These are phyloP conservation scores for Anisodus tanguticus DNA, from an alignment of 257 asterid genomes.

Conservation along the genomic window DNA sequence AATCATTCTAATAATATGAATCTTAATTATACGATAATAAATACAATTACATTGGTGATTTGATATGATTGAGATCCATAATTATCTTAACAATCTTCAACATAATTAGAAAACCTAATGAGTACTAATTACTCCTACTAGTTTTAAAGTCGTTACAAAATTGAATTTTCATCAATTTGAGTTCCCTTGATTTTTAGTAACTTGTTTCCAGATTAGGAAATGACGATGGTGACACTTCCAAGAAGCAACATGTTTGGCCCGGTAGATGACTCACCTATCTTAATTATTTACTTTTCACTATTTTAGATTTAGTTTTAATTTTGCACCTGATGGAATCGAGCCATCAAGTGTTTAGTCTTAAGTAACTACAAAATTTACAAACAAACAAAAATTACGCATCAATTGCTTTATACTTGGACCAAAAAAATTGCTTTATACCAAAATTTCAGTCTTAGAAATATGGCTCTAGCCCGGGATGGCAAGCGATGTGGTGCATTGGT, in stretches of 20 bases:
- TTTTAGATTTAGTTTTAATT: not conserved
- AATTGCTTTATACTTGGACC: too few relatives aligned
- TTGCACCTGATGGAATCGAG: not conserved
- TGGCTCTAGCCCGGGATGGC: not conserved
- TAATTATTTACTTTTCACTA: not conserved
- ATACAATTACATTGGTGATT: too few relatives aligned
- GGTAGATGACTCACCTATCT: not conserved
- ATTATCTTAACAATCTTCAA: not conserved
- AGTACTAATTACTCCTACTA: too few relatives aligned
- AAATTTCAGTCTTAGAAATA: not conserved
- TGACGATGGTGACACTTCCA: not conserved
- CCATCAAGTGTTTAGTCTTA: not conserved
- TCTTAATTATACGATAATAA: too few relatives aligned
- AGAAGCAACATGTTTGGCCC: not conserved
- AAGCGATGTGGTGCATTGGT: not conserved
- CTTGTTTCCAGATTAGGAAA: conserved; percentile 10
- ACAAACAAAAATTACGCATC: not conserved
- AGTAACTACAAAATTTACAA: conserved; percentile 7
- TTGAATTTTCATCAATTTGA: conserved; percentile 12
- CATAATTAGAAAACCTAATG: not conserved
- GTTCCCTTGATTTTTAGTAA: not conserved
- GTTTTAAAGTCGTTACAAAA: not conserved
- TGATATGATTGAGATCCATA: too few relatives aligned
- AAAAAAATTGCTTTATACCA: not conserved
- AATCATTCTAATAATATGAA: too few relatives aligned